Evolutionary conservation across 2,329 filamentous ascomycete species (phyloP).

Genomic region (Neofusicoccum cordaticola): DNA sequence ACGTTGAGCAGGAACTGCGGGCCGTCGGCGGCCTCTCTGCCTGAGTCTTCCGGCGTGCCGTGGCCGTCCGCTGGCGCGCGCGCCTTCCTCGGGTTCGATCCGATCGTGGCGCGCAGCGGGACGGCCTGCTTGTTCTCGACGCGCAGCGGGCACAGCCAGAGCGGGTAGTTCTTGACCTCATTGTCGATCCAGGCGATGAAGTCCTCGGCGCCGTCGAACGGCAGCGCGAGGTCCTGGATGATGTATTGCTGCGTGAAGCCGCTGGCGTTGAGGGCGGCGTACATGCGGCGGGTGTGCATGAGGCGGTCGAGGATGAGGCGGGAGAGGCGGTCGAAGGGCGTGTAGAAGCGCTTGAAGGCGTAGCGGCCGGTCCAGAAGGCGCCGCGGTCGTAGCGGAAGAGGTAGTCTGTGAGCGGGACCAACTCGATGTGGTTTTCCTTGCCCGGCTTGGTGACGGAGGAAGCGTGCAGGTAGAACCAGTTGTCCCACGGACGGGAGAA

Average conservation of each 20-base stretch:
- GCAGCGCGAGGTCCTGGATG: slow-evolving; percentile 62
- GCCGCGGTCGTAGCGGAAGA: slow-evolving; percentile 63
- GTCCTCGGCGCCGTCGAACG: slow-evolving; percentile 48
- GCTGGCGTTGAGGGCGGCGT: slow-evolving; percentile 60
- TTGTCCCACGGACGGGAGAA: slow-evolving; percentile 63
- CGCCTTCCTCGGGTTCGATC: not conserved
- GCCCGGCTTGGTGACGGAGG: not conserved
- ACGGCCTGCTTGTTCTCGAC: slow-evolving; percentile 23
- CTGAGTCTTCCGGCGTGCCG: not conserved
- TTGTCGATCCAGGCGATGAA: slow-evolving; percentile 55
- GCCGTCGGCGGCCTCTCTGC: not conserved
- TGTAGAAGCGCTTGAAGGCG: slow-evolving; percentile 60
- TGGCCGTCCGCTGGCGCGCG: not conserved
- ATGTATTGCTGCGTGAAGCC: slow-evolving; percentile 56
- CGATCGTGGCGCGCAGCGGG: slow-evolving; percentile 8
- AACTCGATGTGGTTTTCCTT: slow-evolving; percentile 30
- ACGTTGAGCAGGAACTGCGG: slow-evolving; percentile 45
- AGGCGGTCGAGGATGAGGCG: slow-evolving; percentile 60
- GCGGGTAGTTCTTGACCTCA: slow-evolving; percentile 51
- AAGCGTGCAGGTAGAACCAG: slow-evolving; percentile 71
- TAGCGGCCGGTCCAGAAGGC: slow-evolving; percentile 63
- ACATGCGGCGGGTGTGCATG: slow-evolving; percentile 61
- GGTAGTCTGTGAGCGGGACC: slow-evolving; percentile 52
- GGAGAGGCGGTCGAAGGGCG: slow-evolving; percentile 59
- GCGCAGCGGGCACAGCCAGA: slow-evolving; percentile 58